Percentiles rank a stretch among this genome's conserved stretches.
Evolutionary conservation across 75 land plant genomes (phyloP).

Genomic region (Pinus taeda): DNA sequence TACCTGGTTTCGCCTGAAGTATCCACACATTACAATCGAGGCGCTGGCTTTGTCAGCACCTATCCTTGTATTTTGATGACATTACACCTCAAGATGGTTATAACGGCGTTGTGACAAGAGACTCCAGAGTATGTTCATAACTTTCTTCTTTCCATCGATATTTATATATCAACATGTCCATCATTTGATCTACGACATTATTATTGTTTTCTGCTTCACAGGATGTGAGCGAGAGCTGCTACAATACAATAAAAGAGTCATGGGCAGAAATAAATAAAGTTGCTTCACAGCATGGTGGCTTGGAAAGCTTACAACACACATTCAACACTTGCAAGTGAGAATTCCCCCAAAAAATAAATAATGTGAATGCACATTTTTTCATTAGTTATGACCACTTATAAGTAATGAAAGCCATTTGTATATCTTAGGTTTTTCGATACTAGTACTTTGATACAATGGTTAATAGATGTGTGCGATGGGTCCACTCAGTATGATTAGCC

Average conservation of each 20-base stretch:
- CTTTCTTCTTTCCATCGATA: too few relatives aligned
- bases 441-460: too few relatives aligned
- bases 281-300: conserved; percentile 34
- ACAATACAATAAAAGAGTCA: conserved; percentile 39
- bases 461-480: too few relatives aligned
- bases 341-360: background rate
- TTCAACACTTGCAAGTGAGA: conserved; percentile 57
- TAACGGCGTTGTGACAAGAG: conserved; percentile 36
- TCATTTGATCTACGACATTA: background rate
- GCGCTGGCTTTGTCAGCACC: conserved; percentile 78
- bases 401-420: too few relatives aligned
- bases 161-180: too few relatives aligned
- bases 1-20: conserved; percentile 73
- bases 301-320: conserved; percentile 24
- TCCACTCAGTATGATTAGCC: too few relatives aligned
- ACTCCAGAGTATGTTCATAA: conserved; percentile 36
- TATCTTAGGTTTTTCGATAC: too few relatives aligned
- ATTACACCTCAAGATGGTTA: conserved; percentile 45
- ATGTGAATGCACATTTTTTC: too few relatives aligned
- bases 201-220: background rate
- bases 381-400: too few relatives aligned
- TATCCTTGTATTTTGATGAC: conserved; percentile 50
- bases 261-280: conserved; percentile 44
- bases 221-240: conserved; percentile 38
- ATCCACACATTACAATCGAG: conserved; percentile 65